A percentile compares a stretch with the other conserved stretches of the same genome.
phyloP scores from a whole-genome alignment of 331 rosid genomes.

The Rosa hybrid region DNA sequence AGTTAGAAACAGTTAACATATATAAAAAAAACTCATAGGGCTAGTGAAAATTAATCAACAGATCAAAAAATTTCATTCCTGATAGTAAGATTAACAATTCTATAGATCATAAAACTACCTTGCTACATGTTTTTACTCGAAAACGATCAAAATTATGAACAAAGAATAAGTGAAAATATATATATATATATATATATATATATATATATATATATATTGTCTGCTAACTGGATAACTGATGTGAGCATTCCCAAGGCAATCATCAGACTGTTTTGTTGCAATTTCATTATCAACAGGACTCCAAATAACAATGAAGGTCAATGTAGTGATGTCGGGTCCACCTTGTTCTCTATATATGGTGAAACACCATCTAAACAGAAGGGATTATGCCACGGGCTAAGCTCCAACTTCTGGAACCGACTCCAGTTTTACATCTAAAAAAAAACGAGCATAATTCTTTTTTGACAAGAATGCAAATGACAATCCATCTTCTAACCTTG shows the following conservation, averaged over 20 bases:
- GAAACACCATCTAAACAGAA: neutral
- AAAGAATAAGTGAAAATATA: neutral
- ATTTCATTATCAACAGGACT: neutral
- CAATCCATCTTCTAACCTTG: too few species aligned
- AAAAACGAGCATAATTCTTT: neutral
- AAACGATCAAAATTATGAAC: neutral
- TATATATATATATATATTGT: too few species aligned
- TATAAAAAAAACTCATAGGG: neutral
- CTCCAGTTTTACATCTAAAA: neutral
- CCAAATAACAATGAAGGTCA: constrained; percentile 1
- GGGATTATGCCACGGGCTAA: neutral
- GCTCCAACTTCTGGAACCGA: constrained; percentile 1
- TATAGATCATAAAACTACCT: neutral
- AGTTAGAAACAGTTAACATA: too few species aligned
- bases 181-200: too few species aligned
- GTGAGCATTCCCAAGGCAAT: constrained; percentile 9
- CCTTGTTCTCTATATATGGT: neutral
- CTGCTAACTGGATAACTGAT: neutral
- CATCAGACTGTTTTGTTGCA: neutral
- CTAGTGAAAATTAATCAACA: neutral
- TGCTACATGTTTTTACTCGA: constrained; percentile 17
- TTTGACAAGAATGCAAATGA: too few species aligned
- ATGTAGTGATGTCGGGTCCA: neutral
- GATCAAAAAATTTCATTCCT: constrained; percentile 5
- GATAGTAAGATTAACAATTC: neutral